Conservation (phyloP, 2,329 filamentous ascomycete genomes). For the Apiospora aurea region DNA sequence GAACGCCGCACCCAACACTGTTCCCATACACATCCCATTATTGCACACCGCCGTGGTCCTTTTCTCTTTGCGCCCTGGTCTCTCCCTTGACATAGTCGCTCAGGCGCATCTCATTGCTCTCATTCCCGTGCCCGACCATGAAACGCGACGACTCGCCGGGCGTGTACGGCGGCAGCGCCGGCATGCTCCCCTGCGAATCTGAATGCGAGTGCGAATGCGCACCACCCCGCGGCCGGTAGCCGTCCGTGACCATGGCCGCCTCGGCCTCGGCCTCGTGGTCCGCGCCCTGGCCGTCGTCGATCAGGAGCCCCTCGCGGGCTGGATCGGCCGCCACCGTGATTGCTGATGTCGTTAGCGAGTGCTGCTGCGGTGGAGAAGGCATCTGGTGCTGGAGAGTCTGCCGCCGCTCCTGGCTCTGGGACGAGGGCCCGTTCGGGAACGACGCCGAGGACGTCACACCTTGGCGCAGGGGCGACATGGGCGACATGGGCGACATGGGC, state of each 20-base stretch:
- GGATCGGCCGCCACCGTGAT: neutral
- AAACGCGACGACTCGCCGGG: slow-evolving; percentile 37
- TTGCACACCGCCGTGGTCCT: slow-evolving; percentile 37
- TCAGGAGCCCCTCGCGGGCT: slow-evolving; percentile 30
- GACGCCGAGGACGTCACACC: slow-evolving; percentile 21
- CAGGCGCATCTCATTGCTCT: slow-evolving; percentile 46
- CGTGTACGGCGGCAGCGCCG: slow-evolving; percentile 43
- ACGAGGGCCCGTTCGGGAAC: neutral
- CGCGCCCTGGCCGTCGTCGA: slow-evolving; percentile 26
- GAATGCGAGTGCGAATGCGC: slow-evolving; percentile 19
- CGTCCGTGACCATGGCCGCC: slow-evolving; percentile 42
- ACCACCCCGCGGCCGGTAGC: slow-evolving; percentile 34
- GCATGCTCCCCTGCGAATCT: slow-evolving; percentile 29
- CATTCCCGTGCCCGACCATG: slow-evolving; percentile 44
- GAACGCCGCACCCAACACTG: slow-evolving; percentile 6
- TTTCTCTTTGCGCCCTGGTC: slow-evolving; percentile 46
- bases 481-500: slow-evolving; percentile 23
- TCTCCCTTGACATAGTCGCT: slow-evolving; percentile 48
- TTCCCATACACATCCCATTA: neutral
- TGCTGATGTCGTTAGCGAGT: slow-evolving; percentile 1
- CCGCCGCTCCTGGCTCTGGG: neutral
- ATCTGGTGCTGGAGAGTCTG: slow-evolving; percentile 10
- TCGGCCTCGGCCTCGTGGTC: slow-evolving; percentile 36
- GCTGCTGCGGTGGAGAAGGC: neutral
- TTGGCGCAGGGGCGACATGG: slow-evolving; percentile 23